Percentiles rank a stretch among this genome's conserved stretches.
Conservation (phyloP, 139 green algal genomes). For the Chlamydomonas incerta region DNA sequence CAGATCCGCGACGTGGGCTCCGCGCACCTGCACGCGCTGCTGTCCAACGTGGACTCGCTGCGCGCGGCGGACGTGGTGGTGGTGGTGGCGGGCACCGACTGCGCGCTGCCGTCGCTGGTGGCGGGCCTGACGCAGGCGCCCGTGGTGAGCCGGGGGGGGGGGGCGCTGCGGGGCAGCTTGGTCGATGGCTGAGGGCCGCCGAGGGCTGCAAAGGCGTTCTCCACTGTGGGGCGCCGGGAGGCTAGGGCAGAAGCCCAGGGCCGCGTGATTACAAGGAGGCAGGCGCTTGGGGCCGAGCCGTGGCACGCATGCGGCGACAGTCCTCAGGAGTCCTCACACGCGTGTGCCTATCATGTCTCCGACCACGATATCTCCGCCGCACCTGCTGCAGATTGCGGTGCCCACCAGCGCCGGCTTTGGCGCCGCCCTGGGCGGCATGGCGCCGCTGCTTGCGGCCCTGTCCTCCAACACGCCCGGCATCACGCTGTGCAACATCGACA, state of each 20-base stretch:
- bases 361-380: too few species aligned
- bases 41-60: slow-evolving; percentile 45
- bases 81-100: slow-evolving; percentile 84
- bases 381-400: slow-evolving; percentile 73
- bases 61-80: slow-evolving; percentile 80
- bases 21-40: slow-evolving; percentile 73
- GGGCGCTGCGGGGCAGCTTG: too few species aligned
- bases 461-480: slow-evolving; percentile 58
- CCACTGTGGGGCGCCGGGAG: too few species aligned
- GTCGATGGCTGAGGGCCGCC: too few species aligned
- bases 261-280: too few species aligned
- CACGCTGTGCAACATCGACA: slow-evolving; percentile 85
- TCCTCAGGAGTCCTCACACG: too few species aligned
- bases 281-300: too few species aligned
- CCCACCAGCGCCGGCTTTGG: slow-evolving; percentile 81
- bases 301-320: too few species aligned
- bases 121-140: slow-evolving; percentile 83
- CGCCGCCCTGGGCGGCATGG: slow-evolving; percentile 68
- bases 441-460: slow-evolving; percentile 65
- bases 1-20: slow-evolving; percentile 71
- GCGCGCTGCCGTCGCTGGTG: slow-evolving; percentile 75
- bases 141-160: slow-evolving; percentile 56
- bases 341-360: too few species aligned
- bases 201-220: too few species aligned
- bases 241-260: too few species aligned